Conservation (phyloP, 257 asterid genomes). For the Apocynum venetum region DNA sequence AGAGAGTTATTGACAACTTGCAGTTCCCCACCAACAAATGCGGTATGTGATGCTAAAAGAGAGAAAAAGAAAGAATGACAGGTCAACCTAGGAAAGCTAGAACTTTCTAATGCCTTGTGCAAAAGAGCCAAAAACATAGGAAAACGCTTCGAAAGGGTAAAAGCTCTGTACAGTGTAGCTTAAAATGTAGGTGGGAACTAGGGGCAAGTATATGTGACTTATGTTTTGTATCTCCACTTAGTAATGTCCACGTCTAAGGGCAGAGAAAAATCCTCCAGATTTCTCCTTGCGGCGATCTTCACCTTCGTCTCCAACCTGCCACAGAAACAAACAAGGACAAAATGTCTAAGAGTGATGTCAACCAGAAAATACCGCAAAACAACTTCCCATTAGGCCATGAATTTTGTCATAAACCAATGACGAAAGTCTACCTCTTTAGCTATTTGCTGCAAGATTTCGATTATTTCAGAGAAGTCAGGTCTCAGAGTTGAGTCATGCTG, state of each 20-base stretch:
- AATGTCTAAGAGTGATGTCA: neutral
- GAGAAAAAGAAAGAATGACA: neutral
- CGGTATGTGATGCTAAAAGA: neutral
- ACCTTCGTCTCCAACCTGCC: constrained; percentile 74
- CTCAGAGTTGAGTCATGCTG: constrained; percentile 75
- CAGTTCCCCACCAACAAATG: neutral
- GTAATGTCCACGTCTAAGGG: constrained; percentile 72
- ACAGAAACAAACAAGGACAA: constrained; percentile 8
- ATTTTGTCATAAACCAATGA: neutral
- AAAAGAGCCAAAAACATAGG: neutral
- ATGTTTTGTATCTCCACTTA: constrained; percentile 15
- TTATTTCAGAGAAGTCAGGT: constrained; percentile 81
- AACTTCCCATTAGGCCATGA: neutral
- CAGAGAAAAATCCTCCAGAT: constrained; percentile 78
- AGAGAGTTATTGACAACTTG: neutral
- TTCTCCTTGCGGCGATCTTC: constrained; percentile 71
- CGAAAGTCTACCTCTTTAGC: constrained; percentile 58
- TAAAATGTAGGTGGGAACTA: neutral
- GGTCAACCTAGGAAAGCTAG: neutral
- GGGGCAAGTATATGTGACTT: neutral
- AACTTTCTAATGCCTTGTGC: neutral
- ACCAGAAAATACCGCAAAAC: neutral
- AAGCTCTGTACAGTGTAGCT: constrained; percentile 1
- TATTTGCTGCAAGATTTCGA: constrained; percentile 53
- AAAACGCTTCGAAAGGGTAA: neutral